A percentile compares a stretch with the other conserved stretches of the same genome.
Conservation (phyloP, 805 yeast genomes). For the Hanseniaspora nectarophila region DNA sequence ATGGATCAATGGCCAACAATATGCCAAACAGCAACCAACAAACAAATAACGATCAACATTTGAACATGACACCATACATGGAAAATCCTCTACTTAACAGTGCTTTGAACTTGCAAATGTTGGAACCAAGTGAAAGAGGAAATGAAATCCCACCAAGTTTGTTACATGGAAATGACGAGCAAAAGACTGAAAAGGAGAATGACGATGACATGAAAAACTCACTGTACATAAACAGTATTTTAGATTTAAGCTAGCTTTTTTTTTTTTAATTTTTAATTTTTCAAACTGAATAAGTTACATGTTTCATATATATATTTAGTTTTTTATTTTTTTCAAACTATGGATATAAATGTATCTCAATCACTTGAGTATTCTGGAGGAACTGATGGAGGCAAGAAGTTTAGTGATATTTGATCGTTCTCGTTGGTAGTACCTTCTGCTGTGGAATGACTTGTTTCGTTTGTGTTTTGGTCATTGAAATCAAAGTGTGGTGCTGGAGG, state of each 20-base stretch:
- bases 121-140: not conserved
- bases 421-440: not conserved
- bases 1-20: not conserved
- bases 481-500: conserved; percentile 32
- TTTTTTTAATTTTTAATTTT: not conserved
- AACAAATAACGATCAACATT: not conserved
- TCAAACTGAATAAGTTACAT: not conserved
- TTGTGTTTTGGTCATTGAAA: conserved; percentile 21
- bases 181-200: not conserved
- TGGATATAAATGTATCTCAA: not conserved
- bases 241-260: not conserved
- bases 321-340: not conserved
- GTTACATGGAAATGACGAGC: not conserved
- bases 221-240: conserved; percentile 12
- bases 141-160: not conserved
- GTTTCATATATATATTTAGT: not conserved
- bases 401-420: conserved; percentile 27
- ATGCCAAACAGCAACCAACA: not conserved
- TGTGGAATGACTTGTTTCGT: conserved; percentile 4
- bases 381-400: conserved; percentile 27
- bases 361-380: conserved; percentile 31
- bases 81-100: conserved; percentile 1
- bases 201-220: conserved; percentile 11
- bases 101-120: not conserved
- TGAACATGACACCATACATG: not conserved